Evolutionary conservation across 2,329 filamentous ascomycete genomes (phyloP), one percentile per base, ranked within the genome.

Genomic region (Juglanconis oblonga): DNA sequence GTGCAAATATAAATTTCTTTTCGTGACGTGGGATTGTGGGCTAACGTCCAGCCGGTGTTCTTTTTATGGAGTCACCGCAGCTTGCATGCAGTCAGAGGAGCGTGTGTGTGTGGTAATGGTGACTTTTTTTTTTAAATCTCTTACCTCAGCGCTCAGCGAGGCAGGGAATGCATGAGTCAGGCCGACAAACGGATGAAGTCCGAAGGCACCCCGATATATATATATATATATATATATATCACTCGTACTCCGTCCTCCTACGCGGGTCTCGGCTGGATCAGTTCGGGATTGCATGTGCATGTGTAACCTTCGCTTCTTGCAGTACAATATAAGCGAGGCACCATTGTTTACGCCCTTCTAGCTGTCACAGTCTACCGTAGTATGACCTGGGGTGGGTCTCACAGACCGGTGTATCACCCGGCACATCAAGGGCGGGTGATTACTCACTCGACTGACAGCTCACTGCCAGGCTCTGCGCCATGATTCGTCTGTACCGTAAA

Each of bases 21-120:
- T 45, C 4, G 14, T 51, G 13, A 38, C 36, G 57, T 56, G 50
- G 48, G 40, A 50, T 60, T 50, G 51, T 48, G 35, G 17, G 44
- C 35, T 51, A 53, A 56, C 51, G 47, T 24, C 31, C 6, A 48
- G 45, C 40, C 44, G 49, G 42, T 40, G 45, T 55, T 53, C 61
- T 62, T 59, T 60, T 62, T 62, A 62, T 59, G 61, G 61, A 60
- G 55, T 50, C 44, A 17, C 17, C 42, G 54, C 57, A 52, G 61
- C 57, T 51, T 52, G 54, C 60, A 57, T 35, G 57, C 50, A 51
- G 61, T 60, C 57, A 62, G 56, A 48, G 14, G 24, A 36, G 56
- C 11, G 24, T 11, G 47, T 8, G 51, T 17, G 36, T 53, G 51
- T 61, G 45, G 55, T 48, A 61, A 48, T 45, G 32, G 47, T 24